These are phyloP conservation scores for Fusarium caatingaense DNA, from an alignment of 2,329 filamentous ascomycete species.

Conservation along the genomic window DNA sequence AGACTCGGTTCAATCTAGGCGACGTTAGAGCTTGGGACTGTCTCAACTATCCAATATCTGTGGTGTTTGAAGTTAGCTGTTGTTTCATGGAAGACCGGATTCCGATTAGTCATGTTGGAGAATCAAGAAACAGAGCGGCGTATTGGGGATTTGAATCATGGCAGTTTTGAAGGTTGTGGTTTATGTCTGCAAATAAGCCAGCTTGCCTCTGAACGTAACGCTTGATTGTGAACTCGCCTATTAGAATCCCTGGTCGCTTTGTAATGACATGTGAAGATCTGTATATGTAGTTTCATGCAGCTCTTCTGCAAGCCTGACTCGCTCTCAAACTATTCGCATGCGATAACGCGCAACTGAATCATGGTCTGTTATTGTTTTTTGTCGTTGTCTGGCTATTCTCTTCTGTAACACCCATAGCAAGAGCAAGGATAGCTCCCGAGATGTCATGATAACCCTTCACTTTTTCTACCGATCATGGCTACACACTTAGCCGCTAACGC, in stretches of 20 bases:
- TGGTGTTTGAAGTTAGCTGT: neutral
- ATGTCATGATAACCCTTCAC: constrained; percentile 12
- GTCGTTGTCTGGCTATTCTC: neutral
- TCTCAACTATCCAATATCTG: neutral
- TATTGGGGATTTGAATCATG: neutral
- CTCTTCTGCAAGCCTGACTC: neutral
- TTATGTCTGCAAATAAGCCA: neutral
- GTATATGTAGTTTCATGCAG: neutral
- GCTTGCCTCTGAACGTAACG: neutral
- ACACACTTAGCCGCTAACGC: constrained; percentile 9
- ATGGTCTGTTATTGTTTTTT: neutral
- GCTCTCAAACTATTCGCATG: neutral
- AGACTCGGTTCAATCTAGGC: neutral
- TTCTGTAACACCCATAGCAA: neutral
- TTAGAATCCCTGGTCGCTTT: neutral
- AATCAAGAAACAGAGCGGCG: neutral
- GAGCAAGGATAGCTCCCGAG: neutral
- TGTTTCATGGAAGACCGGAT: neutral
- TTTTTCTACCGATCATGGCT: neutral
- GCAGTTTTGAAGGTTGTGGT: neutral
- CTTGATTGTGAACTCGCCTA: too few relatives aligned
- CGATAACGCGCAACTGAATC: neutral
- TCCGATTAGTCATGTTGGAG: neutral
- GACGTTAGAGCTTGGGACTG: neutral
- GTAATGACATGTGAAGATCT: neutral